Conservation (phyloP, 225 moss, liverwort and hornwort genomes). For the Pseudoscleropodium purum region DNA sequence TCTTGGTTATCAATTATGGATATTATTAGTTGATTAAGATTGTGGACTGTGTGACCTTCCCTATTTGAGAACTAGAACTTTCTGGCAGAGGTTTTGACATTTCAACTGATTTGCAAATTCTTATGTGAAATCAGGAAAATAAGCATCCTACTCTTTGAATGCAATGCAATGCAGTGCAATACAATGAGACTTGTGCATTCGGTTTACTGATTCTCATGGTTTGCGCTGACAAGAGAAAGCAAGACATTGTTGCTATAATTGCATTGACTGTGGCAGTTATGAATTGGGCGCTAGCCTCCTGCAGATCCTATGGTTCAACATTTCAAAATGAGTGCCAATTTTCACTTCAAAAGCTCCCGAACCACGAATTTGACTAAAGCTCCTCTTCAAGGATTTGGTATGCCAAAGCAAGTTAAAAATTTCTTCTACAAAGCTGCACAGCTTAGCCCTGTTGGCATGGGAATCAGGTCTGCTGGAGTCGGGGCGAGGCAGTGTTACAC, state of each 20-base stretch:
- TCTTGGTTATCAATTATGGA: neutral
- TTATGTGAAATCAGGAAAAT: neutral
- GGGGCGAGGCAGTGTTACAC: slow-evolving; percentile 39
- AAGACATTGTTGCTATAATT: slow-evolving; percentile 60
- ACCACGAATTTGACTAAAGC: slow-evolving; percentile 60
- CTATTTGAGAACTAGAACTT: neutral
- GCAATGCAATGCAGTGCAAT: neutral
- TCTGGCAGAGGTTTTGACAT: neutral
- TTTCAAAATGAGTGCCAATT: slow-evolving; percentile 62
- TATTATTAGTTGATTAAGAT: neutral
- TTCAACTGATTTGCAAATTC: neutral
- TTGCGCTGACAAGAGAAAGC: slow-evolving; percentile 46
- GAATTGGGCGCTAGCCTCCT: slow-evolving; percentile 59
- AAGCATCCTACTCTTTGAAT: neutral
- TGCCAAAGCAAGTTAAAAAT: slow-evolving; percentile 39
- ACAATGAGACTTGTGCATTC: neutral
- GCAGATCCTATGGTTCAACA: slow-evolving; percentile 62
- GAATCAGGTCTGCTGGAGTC: slow-evolving; percentile 49
- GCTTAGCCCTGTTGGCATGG: neutral
- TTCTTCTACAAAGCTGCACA: slow-evolving; percentile 57
- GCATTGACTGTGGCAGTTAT: slow-evolving; percentile 55
- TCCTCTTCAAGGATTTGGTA: slow-evolving; percentile 56
- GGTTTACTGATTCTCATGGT: neutral
- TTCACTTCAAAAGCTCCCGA: slow-evolving; percentile 66
- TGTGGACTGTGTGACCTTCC: neutral